Evolutionary conservation across 306 rosid species (phyloP).

Genomic region (Malus sieversii): DNA sequence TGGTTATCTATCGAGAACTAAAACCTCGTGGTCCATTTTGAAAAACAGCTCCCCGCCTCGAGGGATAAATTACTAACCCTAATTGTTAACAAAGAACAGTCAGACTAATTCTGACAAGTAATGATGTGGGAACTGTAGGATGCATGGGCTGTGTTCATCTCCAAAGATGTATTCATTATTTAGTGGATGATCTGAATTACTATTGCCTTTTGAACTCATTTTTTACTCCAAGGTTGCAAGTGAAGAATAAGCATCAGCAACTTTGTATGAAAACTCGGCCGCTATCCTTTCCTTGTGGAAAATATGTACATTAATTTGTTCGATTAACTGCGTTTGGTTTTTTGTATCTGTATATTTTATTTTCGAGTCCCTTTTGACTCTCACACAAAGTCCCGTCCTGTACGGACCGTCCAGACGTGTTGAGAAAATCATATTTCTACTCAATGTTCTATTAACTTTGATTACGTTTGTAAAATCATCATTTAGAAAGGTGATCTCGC

Average conservation of each 20-base stretch:
- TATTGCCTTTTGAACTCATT: background rate
- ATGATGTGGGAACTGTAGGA: slow-evolving; percentile 41
- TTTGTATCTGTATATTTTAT: background rate
- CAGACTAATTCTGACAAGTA: background rate
- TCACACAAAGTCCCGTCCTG: background rate
- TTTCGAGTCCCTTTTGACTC: background rate
- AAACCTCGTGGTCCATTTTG: too few relatives aligned
- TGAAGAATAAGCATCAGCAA: background rate
- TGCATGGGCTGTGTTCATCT: slow-evolving; percentile 78
- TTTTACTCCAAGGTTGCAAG: slow-evolving; percentile 1
- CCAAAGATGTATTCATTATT: slow-evolving; percentile 53
- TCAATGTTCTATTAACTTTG: background rate
- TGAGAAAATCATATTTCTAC: background rate
- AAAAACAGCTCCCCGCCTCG: too few relatives aligned
- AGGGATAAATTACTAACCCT: too few relatives aligned
- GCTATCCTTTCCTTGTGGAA: background rate
- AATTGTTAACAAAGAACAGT: background rate
- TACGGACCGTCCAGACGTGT: background rate
- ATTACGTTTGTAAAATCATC: too few relatives aligned
- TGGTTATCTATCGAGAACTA: background rate
- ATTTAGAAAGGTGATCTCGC: too few relatives aligned
- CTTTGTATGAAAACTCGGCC: background rate
- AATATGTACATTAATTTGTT: slow-evolving; percentile 4
- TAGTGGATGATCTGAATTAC: background rate
- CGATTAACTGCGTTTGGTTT: background rate